Evolutionary conservation across 371 early-diverging fungal genomes (phyloP).

Genomic region (Lichtheimia corymbifera): DNA sequence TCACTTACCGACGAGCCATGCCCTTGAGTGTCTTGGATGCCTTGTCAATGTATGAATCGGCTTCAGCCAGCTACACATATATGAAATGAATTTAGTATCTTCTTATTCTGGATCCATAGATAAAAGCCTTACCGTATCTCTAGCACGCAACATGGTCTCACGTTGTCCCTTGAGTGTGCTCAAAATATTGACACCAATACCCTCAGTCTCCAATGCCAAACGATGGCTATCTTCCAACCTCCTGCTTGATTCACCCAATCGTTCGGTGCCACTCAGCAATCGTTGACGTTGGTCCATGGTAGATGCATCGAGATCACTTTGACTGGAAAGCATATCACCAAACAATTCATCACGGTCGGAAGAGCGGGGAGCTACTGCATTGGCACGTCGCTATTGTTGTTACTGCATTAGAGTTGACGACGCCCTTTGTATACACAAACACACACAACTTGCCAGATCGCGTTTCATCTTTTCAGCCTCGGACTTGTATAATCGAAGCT

Average conservation of each 20-base stretch:
- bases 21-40: constrained; percentile 85
- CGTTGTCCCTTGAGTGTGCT: constrained; percentile 83
- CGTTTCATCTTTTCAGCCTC: constrained; percentile 76
- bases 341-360: constrained; percentile 69
- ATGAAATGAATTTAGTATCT: not conserved
- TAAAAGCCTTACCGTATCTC: constrained; percentile 70
- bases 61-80: constrained; percentile 68
- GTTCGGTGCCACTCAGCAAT: constrained; percentile 82
- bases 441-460: constrained; percentile 59
- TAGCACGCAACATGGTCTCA: constrained; percentile 86
- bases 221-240: constrained; percentile 88
- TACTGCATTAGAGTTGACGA: not conserved
- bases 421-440: not conserved
- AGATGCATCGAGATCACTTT: constrained; percentile 60
- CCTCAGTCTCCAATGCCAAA: constrained; percentile 90
- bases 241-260: constrained; percentile 74
- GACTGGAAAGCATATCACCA: constrained; percentile 40
- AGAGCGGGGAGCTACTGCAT: constrained; percentile 39
- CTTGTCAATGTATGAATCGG: constrained; percentile 88
- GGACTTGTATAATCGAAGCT: constrained; percentile 72
- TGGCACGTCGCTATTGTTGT: constrained; percentile 35
- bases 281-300: constrained; percentile 83
- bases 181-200: constrained; percentile 83
- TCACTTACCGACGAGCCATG: constrained; percentile 88
- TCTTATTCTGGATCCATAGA: not conserved